Evolutionary conservation across 768 basidiomycete genomes (phyloP), one percentile per base, ranked within the genome.

Genomic region (Podaxis carcinomalis): DNA sequence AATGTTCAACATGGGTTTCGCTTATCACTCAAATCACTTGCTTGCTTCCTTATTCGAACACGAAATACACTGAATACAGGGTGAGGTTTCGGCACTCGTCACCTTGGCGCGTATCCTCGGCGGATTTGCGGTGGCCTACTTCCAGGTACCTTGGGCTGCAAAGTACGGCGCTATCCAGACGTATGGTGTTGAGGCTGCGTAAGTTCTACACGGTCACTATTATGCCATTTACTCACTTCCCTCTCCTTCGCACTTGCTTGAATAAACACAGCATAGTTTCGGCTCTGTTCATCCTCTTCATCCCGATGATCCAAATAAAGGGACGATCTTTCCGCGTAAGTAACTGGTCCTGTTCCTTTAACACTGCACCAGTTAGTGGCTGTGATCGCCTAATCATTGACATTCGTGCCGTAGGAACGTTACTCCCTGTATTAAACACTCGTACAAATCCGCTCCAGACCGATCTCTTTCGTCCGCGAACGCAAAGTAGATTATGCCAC

Each of bases 61-160:
- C 37, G 27, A n/a, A 9, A 25, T 35, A 35, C 36, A 50, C 5
- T 55, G 53, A 14, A 53, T 21, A 52, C 56, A 82, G 71, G 85
- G 84, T 35, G 85, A 87, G 69, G 78, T 84, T 40, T 80, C 80
- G 57, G 79, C 82, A 0, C 72, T 86, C 9, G 71, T 86, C 64
- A 86, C 84, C 65, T 69, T 84, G 13, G 73, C 76, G 19, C 75
- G 83, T 52, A 75, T 74, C 1, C 70, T 84, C 23, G 82, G 82
- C n/a, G 81, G 74, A 70, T 85, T 85, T 68, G 76, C 76, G 32
- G 83, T 85, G n/a, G 82, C 84, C 3, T 85, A 80, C 69, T 85
- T 80, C 68, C 84, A 85, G 66, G 78, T 84, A 2, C 80, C 79
- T 6, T 84, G 84, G 84, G 83, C 83, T 5, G 66, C 69, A 42